These are phyloP conservation scores for Lentinula lateritia DNA, from an alignment of 768 basidiomycete genomes.

Conservation along the genomic window DNA sequence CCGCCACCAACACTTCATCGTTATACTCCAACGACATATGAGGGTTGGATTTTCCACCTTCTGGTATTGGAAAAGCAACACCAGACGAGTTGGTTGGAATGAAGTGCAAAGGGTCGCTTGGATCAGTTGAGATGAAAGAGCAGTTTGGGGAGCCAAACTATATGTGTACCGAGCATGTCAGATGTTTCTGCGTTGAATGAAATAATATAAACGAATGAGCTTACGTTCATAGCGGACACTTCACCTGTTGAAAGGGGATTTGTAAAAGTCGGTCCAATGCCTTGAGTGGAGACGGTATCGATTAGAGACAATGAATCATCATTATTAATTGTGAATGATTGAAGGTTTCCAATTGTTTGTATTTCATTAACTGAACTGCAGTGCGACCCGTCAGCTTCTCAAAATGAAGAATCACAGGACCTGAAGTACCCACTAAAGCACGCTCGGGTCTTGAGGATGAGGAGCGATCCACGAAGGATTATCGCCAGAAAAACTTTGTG, in stretches of 20 bases:
- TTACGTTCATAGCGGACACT: constrained; percentile 54
- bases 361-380: constrained; percentile 59
- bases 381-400: constrained; percentile 7
- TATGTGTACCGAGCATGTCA: not conserved
- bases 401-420: not conserved
- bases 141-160: constrained; percentile 9
- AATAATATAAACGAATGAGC: not conserved
- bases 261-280: constrained; percentile 47
- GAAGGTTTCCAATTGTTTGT: constrained; percentile 35
- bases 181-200: not conserved
- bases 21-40: constrained; percentile 59
- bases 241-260: constrained; percentile 46
- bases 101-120: constrained; percentile 34
- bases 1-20: constrained; percentile 56
- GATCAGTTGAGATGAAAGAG: constrained; percentile 24
- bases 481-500: constrained; percentile 42
- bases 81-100: constrained; percentile 26
- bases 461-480: constrained; percentile 58
- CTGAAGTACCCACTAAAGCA: constrained; percentile 49
- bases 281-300: constrained; percentile 43
- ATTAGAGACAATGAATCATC: constrained; percentile 43
- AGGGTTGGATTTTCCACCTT: constrained; percentile 49
- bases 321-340: constrained; percentile 47
- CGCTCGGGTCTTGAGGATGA: constrained; percentile 50
- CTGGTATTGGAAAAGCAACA: constrained; percentile 48